Evolutionary conservation across 2,329 filamentous ascomycete species (phyloP), one percentile per base, ranked within the genome.

Genomic region (Paecilomyces variotii): DNA sequence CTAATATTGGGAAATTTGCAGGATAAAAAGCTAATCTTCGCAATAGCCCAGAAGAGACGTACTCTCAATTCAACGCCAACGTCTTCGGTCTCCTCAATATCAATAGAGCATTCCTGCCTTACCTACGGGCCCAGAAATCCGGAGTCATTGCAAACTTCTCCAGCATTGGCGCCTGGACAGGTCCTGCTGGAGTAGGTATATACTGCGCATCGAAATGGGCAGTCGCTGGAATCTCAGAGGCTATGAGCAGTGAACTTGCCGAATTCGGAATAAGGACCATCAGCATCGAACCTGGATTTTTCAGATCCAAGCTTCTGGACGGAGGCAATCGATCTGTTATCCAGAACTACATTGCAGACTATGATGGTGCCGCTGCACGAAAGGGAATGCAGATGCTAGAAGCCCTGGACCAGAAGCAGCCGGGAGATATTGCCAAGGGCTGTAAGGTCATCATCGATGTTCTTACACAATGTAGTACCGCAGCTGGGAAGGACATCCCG

Each of bases 391-490:
- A 59, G 24, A n/a, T 26, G 10, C 53, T 83, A 32, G 67, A 68
- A 2, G 50, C 52, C 2, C 68, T 70, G 10, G 70, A 84, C 60
- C 74, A 79, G 14, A 77, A 79, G 0, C 83, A 86, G 70, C 77
- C 73, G 0, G 84, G 84, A 0, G 82, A 87, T 64, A 76, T 82
- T 2, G 70, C 68, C 19, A 85, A 85, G 72, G 84, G 80, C 0
- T 72, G 74, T 6, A 75, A 71, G 58, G 76, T 82, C 0, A 73
- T 84, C 28, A 76, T 86, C 4, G 84, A 87, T 62, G 73, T 84
- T 12, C 62, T 87, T 62, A 84, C 80, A 6, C 73, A 73, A 51
- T 76, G 72, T 1, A 83, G 83, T 0, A 72, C 73, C 26, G 81
- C 74, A 24, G 67, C 70, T 60, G 82, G 80, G 0, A 80, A 69